Evolutionary conservation across 331 rosid genomes (phyloP), one percentile per base, ranked within the genome.

Genomic region (Phaseolus coccineus): DNA sequence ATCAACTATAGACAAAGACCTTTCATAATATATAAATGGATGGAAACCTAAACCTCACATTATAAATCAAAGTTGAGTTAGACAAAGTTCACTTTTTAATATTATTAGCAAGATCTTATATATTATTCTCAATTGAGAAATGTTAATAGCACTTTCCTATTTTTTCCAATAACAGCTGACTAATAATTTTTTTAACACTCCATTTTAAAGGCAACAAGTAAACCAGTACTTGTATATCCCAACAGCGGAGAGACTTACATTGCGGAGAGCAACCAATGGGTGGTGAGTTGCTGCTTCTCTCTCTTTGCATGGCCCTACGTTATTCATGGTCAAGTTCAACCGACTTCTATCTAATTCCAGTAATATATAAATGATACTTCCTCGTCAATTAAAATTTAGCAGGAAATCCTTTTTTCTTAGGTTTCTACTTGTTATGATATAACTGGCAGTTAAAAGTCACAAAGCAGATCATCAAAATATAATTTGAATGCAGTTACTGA

Each of bases 161-260:
- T 65, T 39, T 8, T 14, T 37, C 16, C 71, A 19, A 19, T 39
- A 39, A 39, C 30, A 39, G 31, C 71, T 3, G n/a, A 65, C 31
- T 9, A 37, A 19, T 67, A 13, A 14, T n/a, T 3, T 6, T 63
- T n/a, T 35, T 16, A 64, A 64, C 50, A 19, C 71, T n/a, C 50
- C 30, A 8, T 65, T 37, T 37, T 65, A 68, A 77, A 95, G 99
- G 90, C 71, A 46, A 90, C 99, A 46, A 80, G 70, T 62, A 91
- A 93, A 79, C 93, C 94, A 27, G 61, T 95, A 61, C 80, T 93
- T 59, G 85, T 90, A 76, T 93, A 93, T 86, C 99, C 99, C 66
- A 95, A 95, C 90, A 95, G 97, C 16, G 98, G 98, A 75, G 98
- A 93, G 83, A 89, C 90, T 78, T 93, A 93, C 42, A 89, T 85